Conservation (phyloP, 2,329 filamentous ascomycete species). For the Scedosporium aurantiacum region DNA sequence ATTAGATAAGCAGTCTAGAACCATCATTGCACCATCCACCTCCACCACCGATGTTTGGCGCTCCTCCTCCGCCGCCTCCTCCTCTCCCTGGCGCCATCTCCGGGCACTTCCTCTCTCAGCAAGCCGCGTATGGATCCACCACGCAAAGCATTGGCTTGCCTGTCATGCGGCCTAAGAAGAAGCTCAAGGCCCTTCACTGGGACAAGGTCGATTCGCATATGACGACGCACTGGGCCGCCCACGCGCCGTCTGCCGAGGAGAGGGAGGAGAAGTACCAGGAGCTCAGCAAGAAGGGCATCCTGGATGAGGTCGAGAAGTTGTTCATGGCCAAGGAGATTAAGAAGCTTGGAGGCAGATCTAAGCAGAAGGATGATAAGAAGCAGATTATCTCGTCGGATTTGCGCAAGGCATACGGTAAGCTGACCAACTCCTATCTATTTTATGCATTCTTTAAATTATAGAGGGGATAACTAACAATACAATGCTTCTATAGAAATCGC, state of each 20-base stretch:
- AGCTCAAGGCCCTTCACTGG: slow-evolving; percentile 98
- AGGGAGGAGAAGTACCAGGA: slow-evolving; percentile 95
- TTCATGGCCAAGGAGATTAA: slow-evolving; percentile 97
- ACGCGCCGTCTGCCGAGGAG: slow-evolving; percentile 73
- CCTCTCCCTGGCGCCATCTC: slow-evolving; percentile 59
- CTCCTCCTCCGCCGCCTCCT: slow-evolving; percentile 45
- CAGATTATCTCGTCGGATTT: slow-evolving; percentile 88
- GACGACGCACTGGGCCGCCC: slow-evolving; percentile 84
- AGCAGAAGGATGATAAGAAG: slow-evolving; percentile 89
- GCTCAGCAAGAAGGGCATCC: slow-evolving; percentile 83
- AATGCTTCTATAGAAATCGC: slow-evolving; percentile 58
- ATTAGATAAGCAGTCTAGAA: too few relatives aligned
- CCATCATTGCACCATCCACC: too few relatives aligned
- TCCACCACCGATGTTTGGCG: slow-evolving; percentile 27
- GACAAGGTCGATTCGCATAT: slow-evolving; percentile 93
- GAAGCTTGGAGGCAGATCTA: slow-evolving; percentile 55
- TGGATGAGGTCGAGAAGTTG: slow-evolving; percentile 94
- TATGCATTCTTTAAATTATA: neutral
- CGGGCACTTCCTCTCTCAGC: slow-evolving; percentile 64
- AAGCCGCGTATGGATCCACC: slow-evolving; percentile 40
- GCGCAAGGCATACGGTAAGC: slow-evolving; percentile 70
- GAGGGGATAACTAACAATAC: neutral
- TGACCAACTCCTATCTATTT: neutral
- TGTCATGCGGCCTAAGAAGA: slow-evolving; percentile 90
- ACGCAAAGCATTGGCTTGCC: slow-evolving; percentile 56